Evolutionary conservation across 2,329 filamentous ascomycete genomes (phyloP), one percentile per base, ranked within the genome.

Genomic region (Falciphora oryzae): DNA sequence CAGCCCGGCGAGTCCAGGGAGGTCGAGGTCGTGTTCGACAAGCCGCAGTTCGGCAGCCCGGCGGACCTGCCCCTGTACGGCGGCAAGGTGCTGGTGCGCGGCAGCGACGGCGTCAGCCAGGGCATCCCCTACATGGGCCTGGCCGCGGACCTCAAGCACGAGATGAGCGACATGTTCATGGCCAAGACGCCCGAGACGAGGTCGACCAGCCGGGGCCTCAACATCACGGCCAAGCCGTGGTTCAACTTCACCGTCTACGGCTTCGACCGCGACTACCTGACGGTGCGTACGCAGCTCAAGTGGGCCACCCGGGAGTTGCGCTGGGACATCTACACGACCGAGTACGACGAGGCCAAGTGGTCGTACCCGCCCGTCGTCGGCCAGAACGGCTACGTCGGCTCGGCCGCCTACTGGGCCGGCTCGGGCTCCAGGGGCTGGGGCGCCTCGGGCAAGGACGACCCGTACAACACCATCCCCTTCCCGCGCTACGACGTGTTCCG

Each of bases 21-120:
- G 44, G 69, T 68, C 57, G 28, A 71, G 66, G n/a, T 74, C 65
- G 67, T 68, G 53, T 72, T 75, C 62, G 57, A 31, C 57, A 59
- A 31, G 28, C 25, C 57, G 16, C n/a, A 27, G 14, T 59, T 59
- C 28, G 57, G 57, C 57, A 67, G 66, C 14, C 69, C 68, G 18
- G 71, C 71, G 13, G 31, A 66, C 25, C 66, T 77, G 28, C 75
- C 74, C 2, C 64, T 76, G 13, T 77, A 76, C 63, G 73, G 73
- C 60, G 75, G 75, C 58, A 73, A 72, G 64, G 69, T 76, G 28
- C 66, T 73, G n/a, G 67, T 76, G 59, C 18, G 28, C 58, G 71
- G 70, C 28, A 72, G 69, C 64, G 71, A 72, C 59, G 73, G 73
- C 28, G 74, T 76, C 63, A 32, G 32, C 8, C 67, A 76, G 29